A percentile compares a stretch with the other conserved stretches of the same genome.
Evolutionary conservation across 257 asterid genomes (phyloP).

Genomic region (Dorcoceras hygrometricum): DNA sequence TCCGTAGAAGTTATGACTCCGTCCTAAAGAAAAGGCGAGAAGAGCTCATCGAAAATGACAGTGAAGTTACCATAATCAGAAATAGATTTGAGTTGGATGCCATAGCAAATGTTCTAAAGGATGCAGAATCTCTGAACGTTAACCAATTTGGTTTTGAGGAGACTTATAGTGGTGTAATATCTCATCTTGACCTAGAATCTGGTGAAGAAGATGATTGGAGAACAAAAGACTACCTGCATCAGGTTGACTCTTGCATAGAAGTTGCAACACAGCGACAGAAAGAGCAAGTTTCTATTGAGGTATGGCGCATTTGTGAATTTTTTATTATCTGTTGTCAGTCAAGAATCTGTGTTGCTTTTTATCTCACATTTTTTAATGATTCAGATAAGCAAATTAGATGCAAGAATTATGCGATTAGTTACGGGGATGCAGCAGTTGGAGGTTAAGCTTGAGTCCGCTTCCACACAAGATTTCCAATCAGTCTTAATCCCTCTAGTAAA

Average conservation of each 20-base stretch:
- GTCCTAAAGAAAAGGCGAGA: constrained; percentile 69
- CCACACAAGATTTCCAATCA: constrained; percentile 64
- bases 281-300: constrained; percentile 89
- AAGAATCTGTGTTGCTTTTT: constrained; percentile 18
- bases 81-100: constrained; percentile 83
- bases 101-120: constrained; percentile 79
- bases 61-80: constrained; percentile 43
- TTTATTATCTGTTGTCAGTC: constrained; percentile 20
- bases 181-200: constrained; percentile 79
- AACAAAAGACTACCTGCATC: constrained; percentile 67
- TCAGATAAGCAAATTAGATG: constrained; percentile 93
- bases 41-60: constrained; percentile 62
- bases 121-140: constrained; percentile 69
- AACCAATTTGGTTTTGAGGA: constrained; percentile 86
- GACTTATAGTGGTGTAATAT: constrained; percentile 51
- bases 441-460: constrained; percentile 61
- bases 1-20: constrained; percentile 61
- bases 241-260: constrained; percentile 85
- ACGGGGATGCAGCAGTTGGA: constrained; percentile 73
- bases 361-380: constrained; percentile 38
- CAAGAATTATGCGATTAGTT: constrained; percentile 65
- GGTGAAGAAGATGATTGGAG: constrained; percentile 86
- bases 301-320: constrained; percentile 33
- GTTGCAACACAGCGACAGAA: constrained; percentile 90
- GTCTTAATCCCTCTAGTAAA: constrained; percentile 74